These are phyloP conservation scores for Cryphonectria parasitica DNA, from an alignment of 2,329 filamentous ascomycete genomes.

Conservation along the genomic window DNA sequence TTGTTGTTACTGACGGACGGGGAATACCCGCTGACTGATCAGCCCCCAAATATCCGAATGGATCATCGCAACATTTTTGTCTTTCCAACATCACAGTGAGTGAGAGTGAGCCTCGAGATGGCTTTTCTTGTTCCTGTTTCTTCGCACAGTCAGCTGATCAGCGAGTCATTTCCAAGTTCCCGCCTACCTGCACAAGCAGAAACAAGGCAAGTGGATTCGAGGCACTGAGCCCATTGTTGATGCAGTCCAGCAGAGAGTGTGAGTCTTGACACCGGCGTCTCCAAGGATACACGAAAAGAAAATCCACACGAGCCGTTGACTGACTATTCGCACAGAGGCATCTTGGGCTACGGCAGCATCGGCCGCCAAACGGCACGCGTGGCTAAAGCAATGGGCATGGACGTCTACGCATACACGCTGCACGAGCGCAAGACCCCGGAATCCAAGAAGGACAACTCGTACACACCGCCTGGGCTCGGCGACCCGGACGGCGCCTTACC, in stretches of 20 bases:
- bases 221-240: slow-evolving; percentile 43
- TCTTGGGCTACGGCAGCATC: slow-evolving; percentile 59
- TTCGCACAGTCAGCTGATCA: background rate
- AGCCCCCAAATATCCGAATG: slow-evolving; percentile 63
- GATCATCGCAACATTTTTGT: slow-evolving; percentile 56
- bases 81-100: slow-evolving; percentile 46
- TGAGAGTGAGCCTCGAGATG: background rate
- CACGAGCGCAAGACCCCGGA: slow-evolving; percentile 68
- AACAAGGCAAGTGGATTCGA: slow-evolving; percentile 48
- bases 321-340: slow-evolving; percentile 42
- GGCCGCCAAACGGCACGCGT: slow-evolving; percentile 60
- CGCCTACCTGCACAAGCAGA: slow-evolving; percentile 49
- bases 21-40: background rate
- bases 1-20: background rate
- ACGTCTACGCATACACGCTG: slow-evolving; percentile 76
- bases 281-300: background rate
- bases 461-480: slow-evolving; percentile 69
- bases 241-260: slow-evolving; percentile 54
- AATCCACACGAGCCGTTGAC: slow-evolving; percentile 1
- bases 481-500: slow-evolving; percentile 56
- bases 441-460: slow-evolving; percentile 65
- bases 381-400: slow-evolving; percentile 68
- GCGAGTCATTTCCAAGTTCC: slow-evolving; percentile 44
- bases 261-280: slow-evolving; percentile 33
- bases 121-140: no score